A percentile compares a stretch with the other conserved stretches of the same genome.
Evolutionary conservation across 345 rosid genomes (phyloP).

Genomic region (Boechera stricta): DNA sequence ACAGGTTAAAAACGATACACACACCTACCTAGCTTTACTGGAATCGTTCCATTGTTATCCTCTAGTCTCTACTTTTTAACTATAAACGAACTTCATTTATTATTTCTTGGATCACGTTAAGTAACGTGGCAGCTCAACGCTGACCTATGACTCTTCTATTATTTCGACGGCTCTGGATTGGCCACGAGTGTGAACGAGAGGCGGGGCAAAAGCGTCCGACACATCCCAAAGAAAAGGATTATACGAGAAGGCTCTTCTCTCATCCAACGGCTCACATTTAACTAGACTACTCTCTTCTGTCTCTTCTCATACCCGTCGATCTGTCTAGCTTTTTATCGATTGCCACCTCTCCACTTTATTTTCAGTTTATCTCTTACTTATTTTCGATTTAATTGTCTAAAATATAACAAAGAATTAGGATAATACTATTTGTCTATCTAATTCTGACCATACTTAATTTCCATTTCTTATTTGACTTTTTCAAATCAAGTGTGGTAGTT

Average conservation of each 20-base stretch:
- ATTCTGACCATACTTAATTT: conserved; percentile 40
- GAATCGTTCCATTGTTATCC: neutral
- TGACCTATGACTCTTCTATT: conserved; percentile 2
- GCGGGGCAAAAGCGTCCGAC: conserved; percentile 40
- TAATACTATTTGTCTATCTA: conserved; percentile 27
- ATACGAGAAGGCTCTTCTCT: conserved; percentile 41
- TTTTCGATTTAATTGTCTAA: neutral
- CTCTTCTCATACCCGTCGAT: conserved; percentile 41
- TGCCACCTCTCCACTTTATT: conserved; percentile 25
- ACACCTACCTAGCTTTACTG: too few species aligned
- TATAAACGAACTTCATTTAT: conserved; percentile 4
- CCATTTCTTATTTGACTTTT: conserved; percentile 36
- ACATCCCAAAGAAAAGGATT: conserved; percentile 30
- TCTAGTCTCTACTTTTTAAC: conserved; percentile 6
- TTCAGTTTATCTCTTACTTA: neutral
- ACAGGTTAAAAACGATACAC: neutral
- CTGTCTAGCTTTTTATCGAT: conserved; percentile 32
- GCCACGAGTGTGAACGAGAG: conserved; percentile 36
- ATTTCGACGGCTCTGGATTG: conserved; percentile 33
- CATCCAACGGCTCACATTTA: conserved; percentile 32
- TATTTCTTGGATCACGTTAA: conserved; percentile 39
- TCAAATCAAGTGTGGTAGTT: conserved; percentile 7
- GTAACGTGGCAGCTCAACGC: conserved; percentile 36
- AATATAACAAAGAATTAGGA: conserved; percentile 21
- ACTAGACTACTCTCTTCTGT: conserved; percentile 31